phyloP scores from a whole-genome alignment of 2,329 filamentous ascomycete genomes.

The Phyllosticta ampelicida region DNA sequence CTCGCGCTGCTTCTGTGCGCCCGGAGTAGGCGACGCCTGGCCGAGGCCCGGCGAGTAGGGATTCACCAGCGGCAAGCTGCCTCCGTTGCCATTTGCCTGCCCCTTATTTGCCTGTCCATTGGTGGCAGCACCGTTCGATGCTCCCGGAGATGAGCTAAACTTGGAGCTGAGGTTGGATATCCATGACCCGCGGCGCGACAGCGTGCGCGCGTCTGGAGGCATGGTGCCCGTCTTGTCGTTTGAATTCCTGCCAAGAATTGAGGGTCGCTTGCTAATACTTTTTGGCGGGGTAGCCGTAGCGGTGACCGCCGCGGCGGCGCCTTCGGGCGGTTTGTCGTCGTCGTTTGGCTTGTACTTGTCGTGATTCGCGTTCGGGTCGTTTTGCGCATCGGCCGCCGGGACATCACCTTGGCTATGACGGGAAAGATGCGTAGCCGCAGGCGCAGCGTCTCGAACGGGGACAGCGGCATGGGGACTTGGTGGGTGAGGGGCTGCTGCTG shows the following conservation, averaged over 20 bases:
- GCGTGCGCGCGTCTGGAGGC: slow-evolving; percentile 20
- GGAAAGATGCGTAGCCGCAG: background rate
- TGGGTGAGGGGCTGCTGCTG: background rate
- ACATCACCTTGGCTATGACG: background rate
- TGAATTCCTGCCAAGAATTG: slow-evolving; percentile 31
- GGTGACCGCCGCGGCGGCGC: background rate
- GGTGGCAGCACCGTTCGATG: slow-evolving; percentile 11
- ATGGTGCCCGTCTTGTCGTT: slow-evolving; percentile 22
- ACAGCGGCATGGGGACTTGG: background rate
- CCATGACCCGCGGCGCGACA: slow-evolving; percentile 64
- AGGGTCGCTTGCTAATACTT: slow-evolving; percentile 28
- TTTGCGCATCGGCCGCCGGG: background rate
- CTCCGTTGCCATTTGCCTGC: slow-evolving; percentile 14
- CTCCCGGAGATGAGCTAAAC: slow-evolving; percentile 55
- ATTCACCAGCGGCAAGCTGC: slow-evolving; percentile 11
- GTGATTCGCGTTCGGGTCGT: background rate
- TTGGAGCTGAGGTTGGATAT: slow-evolving; percentile 88
- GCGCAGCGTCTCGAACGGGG: background rate
- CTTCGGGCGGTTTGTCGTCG: background rate
- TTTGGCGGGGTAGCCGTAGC: slow-evolving; percentile 15
- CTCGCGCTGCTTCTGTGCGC: slow-evolving; percentile 18
- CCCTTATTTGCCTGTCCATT: slow-evolving; percentile 10
- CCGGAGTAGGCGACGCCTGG: slow-evolving; percentile 40
- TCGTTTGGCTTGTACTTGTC: background rate
- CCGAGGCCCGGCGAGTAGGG: slow-evolving; percentile 24